Conservation (phyloP, 2,329 filamentous ascomycete genomes). For the Ophiostoma himal-ulmi region DNA sequence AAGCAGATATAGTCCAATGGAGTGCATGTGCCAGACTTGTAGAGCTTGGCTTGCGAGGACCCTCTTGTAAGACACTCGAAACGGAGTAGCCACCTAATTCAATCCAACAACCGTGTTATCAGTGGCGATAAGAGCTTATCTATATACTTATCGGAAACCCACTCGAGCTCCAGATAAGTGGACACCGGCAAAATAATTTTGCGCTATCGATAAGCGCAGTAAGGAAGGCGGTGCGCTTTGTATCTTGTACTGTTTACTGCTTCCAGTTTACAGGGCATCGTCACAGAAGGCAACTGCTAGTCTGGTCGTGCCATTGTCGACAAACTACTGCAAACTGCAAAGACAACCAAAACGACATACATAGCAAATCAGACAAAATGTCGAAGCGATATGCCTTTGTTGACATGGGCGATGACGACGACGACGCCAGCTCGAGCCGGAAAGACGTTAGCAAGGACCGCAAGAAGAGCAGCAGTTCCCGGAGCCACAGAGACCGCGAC, state of each 20-base stretch:
- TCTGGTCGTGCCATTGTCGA: background rate
- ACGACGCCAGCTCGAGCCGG: constrained; percentile 23
- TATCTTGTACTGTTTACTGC: background rate
- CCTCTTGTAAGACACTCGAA: background rate
- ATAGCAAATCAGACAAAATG: background rate
- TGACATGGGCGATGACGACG: constrained; percentile 60
- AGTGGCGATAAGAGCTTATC: constrained; percentile 14
- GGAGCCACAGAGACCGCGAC: background rate
- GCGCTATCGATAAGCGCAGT: constrained; percentile 24
- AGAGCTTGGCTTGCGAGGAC: background rate
- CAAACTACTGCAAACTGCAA: background rate
- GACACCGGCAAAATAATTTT: constrained; percentile 21
- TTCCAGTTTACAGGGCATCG: background rate
- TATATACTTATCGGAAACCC: background rate
- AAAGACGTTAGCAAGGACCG: constrained; percentile 33
- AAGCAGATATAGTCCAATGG: background rate
- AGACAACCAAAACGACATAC: background rate
- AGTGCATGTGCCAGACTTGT: background rate
- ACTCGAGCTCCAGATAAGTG: background rate
- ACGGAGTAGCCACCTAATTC: constrained; percentile 16
- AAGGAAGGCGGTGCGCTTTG: background rate
- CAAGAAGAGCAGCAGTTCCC: constrained; percentile 24
- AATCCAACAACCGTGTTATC: constrained; percentile 21
- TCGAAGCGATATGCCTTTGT: constrained; percentile 61
- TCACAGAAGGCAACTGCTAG: background rate